Evolutionary conservation across 352 stramenopile genomes (phyloP).

Genomic region (Phytopythium ostracodes): DNA sequence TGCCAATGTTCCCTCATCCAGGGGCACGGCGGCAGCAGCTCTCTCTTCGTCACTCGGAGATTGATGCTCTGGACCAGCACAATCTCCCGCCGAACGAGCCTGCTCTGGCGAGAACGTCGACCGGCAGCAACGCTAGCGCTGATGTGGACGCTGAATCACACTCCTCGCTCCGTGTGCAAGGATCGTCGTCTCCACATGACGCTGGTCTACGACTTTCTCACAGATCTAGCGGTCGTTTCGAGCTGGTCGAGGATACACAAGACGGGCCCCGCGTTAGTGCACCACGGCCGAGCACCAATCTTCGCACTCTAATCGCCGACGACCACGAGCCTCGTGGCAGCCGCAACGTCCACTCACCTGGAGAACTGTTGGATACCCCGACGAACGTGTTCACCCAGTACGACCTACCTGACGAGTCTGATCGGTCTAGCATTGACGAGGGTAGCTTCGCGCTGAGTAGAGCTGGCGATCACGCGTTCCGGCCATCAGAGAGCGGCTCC

Average conservation of each 20-base stretch:
- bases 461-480: background rate
- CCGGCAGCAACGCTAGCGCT: background rate
- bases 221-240: background rate
- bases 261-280: background rate
- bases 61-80: constrained; percentile 17
- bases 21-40: background rate
- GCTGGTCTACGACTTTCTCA: background rate
- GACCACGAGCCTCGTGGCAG: background rate
- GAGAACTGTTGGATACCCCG: background rate
- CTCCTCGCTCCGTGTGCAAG: background rate
- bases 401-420: background rate
- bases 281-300: background rate
- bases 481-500: constrained; percentile 26
- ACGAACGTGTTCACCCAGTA: background rate
- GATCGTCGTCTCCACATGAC: background rate
- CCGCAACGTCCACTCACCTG: background rate
- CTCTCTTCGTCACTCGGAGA: background rate
- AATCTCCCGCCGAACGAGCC: constrained; percentile 30
- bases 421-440: background rate
- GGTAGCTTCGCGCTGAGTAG: background rate
- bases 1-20: constrained; percentile 52
- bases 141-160: background rate
- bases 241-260: background rate
- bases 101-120: constrained; percentile 27
- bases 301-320: background rate